Evolutionary conservation across 495 filamentous ascomycete species (phyloP).

Genomic region (Penicillium canescens): DNA sequence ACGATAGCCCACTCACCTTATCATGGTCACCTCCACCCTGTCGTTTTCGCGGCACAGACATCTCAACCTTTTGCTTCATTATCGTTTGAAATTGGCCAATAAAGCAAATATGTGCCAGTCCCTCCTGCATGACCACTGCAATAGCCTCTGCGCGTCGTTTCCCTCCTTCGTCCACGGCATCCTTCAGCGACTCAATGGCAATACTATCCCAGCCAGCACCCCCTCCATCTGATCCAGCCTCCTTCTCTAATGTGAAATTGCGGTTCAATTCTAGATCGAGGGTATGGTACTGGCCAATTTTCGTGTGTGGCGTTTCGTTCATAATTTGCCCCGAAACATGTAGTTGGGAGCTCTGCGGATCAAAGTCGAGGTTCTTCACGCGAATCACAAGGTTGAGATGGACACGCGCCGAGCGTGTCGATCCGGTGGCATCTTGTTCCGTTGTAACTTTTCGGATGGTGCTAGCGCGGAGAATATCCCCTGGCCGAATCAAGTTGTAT

Average conservation of each 20-base stretch:
- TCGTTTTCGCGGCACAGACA: constrained; percentile 78
- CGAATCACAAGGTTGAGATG: constrained; percentile 77
- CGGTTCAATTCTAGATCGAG: constrained; percentile 86
- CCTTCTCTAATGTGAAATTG: constrained; percentile 81
- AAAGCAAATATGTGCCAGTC: constrained; percentile 87
- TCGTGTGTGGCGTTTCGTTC: constrained; percentile 80
- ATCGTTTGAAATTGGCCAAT: constrained; percentile 91
- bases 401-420: constrained; percentile 70
- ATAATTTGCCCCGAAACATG: constrained; percentile 83
- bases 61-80: constrained; percentile 83
- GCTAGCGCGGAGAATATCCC: constrained; percentile 77
- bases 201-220: constrained; percentile 88
- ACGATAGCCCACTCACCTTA: constrained; percentile 40
- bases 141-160: constrained; percentile 71
- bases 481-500: constrained; percentile 86
- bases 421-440: constrained; percentile 63
- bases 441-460: constrained; percentile 80
- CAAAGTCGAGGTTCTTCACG: constrained; percentile 86
- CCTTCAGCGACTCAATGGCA: constrained; percentile 72
- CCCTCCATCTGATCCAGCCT: constrained; percentile 39
- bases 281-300: constrained; percentile 84
- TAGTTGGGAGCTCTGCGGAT: constrained; percentile 76
- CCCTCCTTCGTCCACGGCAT: constrained; percentile 74
- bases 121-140: constrained; percentile 94
- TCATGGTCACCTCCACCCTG: constrained; percentile 63